These are phyloP conservation scores for Metschnikowia continentalis DNA, from an alignment of 805 yeast species.

Conservation along the genomic window DNA sequence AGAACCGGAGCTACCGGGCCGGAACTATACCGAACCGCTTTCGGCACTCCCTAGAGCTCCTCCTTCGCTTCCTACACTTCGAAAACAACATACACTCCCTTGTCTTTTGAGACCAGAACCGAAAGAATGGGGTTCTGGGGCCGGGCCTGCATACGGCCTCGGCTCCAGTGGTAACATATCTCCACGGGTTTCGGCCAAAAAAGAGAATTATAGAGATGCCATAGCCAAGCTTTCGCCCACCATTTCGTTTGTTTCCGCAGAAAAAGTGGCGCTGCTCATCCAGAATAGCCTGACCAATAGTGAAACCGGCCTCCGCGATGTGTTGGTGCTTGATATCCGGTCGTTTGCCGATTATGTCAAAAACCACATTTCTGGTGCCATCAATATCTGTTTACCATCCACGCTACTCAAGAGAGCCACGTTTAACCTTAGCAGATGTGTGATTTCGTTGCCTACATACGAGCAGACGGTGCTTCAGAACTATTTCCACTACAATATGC, in stretches of 20 bases:
- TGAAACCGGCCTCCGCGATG: constrained; percentile 14
- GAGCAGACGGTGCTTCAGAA: constrained; percentile 44
- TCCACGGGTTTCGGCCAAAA: constrained; percentile 3
- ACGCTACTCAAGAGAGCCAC: constrained; percentile 74
- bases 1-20: not conserved
- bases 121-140: not conserved
- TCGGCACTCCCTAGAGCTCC: not conserved
- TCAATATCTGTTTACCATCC: constrained; percentile 85
- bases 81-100: constrained; percentile 14
- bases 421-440: constrained; percentile 60
- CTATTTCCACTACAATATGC: constrained; percentile 23
- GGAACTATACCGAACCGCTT: not conserved
- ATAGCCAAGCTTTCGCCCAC: constrained; percentile 22
- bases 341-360: constrained; percentile 72
- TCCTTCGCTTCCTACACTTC: constrained; percentile 5
- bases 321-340: constrained; percentile 68
- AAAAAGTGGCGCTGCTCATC: constrained; percentile 17
- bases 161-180: not conserved
- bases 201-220: constrained; percentile 18
- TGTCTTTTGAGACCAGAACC: not conserved
- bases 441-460: constrained; percentile 53
- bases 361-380: constrained; percentile 53
- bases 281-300: constrained; percentile 4
- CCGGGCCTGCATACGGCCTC: not conserved
- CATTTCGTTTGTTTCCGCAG: constrained; percentile 17